A percentile compares a stretch with the other conserved stretches of the same genome.
These are phyloP conservation scores for Urtica urens DNA, from an alignment of 306 rosid genomes.

Conservation along the genomic window DNA sequence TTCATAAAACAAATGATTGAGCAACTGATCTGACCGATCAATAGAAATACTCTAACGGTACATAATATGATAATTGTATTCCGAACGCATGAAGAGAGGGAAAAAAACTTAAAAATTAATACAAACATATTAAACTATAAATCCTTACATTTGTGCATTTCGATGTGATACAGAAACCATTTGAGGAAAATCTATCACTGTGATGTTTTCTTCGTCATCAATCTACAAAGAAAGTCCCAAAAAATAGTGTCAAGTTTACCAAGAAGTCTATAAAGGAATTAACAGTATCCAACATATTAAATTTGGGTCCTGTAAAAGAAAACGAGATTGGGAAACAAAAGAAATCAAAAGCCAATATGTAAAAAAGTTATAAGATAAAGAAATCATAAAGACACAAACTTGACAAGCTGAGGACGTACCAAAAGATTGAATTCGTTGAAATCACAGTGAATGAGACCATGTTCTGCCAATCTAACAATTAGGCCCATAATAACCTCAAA, in stretches of 20 bases:
- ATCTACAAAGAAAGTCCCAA: conserved; percentile 37
- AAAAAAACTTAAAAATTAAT: not conserved
- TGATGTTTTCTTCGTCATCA: conserved; percentile 67
- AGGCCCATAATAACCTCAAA: conserved; percentile 66
- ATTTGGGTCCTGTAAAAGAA: not conserved
- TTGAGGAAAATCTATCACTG: conserved; percentile 92
- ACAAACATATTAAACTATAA: conserved; percentile 3
- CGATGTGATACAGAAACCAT: conserved; percentile 89
- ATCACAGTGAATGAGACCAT: conserved; percentile 94
- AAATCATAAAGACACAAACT: not conserved
- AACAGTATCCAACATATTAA: not conserved
- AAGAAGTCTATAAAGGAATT: not conserved
- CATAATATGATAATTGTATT: not conserved
- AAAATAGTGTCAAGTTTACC: not conserved
- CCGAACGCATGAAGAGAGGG: not conserved
- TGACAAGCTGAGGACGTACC: conserved; percentile 31
- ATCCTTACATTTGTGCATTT: conserved; percentile 78
- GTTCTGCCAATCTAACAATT: conserved; percentile 73
- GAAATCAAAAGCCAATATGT: not conserved
- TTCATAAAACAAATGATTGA: conserved; percentile 1
- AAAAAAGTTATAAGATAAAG: too few relatives aligned
- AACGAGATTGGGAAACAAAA: not conserved
- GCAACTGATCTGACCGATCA: not conserved
- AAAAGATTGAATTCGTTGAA: conserved; percentile 88
- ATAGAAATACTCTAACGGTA: too few relatives aligned